Evolutionary conservation across 139 green algal genomes (phyloP), one percentile per base, ranked within the genome.

Genomic region (Zygnema circumcarinatum): DNA sequence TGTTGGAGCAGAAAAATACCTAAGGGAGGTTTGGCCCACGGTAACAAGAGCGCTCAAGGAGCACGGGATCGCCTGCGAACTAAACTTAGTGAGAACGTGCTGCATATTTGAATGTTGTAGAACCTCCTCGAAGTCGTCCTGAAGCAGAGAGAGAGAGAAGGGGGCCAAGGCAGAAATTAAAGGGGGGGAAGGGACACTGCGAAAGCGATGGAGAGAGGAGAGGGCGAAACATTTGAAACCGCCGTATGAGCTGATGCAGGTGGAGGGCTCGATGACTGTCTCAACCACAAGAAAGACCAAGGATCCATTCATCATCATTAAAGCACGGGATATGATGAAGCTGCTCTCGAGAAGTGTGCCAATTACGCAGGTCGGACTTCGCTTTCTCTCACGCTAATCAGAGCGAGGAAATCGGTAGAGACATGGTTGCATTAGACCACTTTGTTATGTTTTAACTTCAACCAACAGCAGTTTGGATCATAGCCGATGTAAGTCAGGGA

Each of bases 221-320:
- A n/a, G n/a, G n/a, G n/a, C n/a, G n/a, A n/a, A n/a, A n/a, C n/a
- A n/a, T n/a, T n/a, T n/a, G n/a, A n/a, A n/a, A n/a, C n/a, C n/a
- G n/a, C n/a, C n/a, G n/a, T n/a, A n/a, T n/a, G n/a, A n/a, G n/a
- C 47, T 62, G 7, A 62, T 62, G 47, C 89, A 93, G 84, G 93
- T 97, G 36, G 96, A 99, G 91, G 97, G 97, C 36, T 95, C 91
- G 82, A 99, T 99, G 97, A 98, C 94, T 35, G 97, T 99, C 36
- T 89, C 91, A 35, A 99, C 97, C 38, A 99, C 96, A n/a, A 93
- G 95, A 74, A 99, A 99, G 92, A 99, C 97, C 7, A 98, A 89
- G 86, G 97, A 99, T 92, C 97, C 97, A 1, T 99, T 95, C 92
- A 94, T 98, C 90, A 98, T 99, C 89, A 94, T 99, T 81, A 99